Evolutionary conservation across 768 basidiomycete genomes (phyloP), one percentile per base, ranked within the genome.

Genomic region (Calocera cornea): DNA sequence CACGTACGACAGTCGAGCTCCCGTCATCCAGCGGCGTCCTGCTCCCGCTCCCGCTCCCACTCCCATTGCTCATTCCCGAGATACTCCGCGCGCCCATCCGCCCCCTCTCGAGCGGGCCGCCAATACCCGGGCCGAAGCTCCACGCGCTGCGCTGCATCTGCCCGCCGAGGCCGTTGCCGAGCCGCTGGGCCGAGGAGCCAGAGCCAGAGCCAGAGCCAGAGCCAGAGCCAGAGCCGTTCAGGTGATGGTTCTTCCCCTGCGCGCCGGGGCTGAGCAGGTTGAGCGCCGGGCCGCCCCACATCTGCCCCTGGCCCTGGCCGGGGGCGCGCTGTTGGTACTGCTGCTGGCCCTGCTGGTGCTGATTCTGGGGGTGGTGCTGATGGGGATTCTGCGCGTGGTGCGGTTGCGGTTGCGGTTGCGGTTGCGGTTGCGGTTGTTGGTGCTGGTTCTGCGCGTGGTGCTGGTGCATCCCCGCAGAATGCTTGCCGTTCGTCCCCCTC

Each of bases 1-100:
- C 65, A 83, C 90, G 82, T 75, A 91, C 90, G 66, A 88, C 82
- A 64, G 84, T 85, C 31, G 89, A 90, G 11, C 87, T 85, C 36
- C 84, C 85, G 70, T 92, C 90, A 74, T 92, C 90, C 64, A 84
- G 83, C 49, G 85, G 81, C 40, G 87, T 84, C 71, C 86, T 83
- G 66, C 83, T 79, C 33, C 83, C 81, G 64, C 81, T 79, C 54
- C 64, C 66, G 22, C 68, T 66, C 33, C 44, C 68, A 65, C 65
- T 66, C 14, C 69, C 60, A 22, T 60, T 66, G 38, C 70, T 69
- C 54, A 47, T 34, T 33, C 40, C 69, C 11, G 69, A 66, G 14
- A 60, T 40, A 34, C 65, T 66, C 38, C 66, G 38, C 36, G 70
- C 50, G 12, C 63, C 64, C 44, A 65, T 66, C 17, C 66, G 36